phyloP scores from a whole-genome alignment of 202 grass and related monocot species.

The Carex sylvatica region DNA sequence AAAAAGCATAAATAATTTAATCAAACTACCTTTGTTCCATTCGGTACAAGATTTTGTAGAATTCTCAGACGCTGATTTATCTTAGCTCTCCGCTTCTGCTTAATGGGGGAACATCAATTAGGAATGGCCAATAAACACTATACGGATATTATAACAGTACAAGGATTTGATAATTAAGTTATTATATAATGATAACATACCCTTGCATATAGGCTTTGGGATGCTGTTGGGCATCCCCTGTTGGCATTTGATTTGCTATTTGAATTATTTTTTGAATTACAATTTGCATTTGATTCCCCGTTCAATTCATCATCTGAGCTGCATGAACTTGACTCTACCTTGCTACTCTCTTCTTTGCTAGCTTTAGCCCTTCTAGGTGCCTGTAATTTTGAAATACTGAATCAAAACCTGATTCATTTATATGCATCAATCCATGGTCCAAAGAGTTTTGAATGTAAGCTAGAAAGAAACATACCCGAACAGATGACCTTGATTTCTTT shows the following conservation, averaged over 20 bases:
- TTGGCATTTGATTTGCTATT: slow-evolving; percentile 39
- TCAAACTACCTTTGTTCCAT: slow-evolving; percentile 78
- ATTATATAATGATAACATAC: slow-evolving; percentile 31
- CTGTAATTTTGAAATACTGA: slow-evolving; percentile 29
- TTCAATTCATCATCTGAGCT: slow-evolving; percentile 57
- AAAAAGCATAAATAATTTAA: neutral
- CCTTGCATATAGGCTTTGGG: slow-evolving; percentile 80
- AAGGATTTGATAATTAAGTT: neutral
- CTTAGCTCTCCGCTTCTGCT: slow-evolving; percentile 92
- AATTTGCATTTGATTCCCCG: slow-evolving; percentile 36
- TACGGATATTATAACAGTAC: neutral
- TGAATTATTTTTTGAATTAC: neutral
- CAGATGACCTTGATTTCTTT: slow-evolving; percentile 44
- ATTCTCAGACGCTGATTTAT: slow-evolving; percentile 82
- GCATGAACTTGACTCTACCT: slow-evolving; percentile 54
- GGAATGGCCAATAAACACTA: neutral
- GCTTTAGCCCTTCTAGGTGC: slow-evolving; percentile 52
- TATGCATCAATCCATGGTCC: neutral
- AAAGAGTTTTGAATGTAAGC: slow-evolving; percentile 5
- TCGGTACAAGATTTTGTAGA: slow-evolving; percentile 79
- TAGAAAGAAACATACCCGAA: slow-evolving; percentile 18
- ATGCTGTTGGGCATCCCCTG: slow-evolving; percentile 53
- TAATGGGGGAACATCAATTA: slow-evolving; percentile 28
- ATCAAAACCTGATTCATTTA: slow-evolving; percentile 1
- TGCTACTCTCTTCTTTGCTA: slow-evolving; percentile 29